Evolutionary conservation across 2,329 filamentous ascomycete species (phyloP).

Genomic region (Microsporum canis): DNA sequence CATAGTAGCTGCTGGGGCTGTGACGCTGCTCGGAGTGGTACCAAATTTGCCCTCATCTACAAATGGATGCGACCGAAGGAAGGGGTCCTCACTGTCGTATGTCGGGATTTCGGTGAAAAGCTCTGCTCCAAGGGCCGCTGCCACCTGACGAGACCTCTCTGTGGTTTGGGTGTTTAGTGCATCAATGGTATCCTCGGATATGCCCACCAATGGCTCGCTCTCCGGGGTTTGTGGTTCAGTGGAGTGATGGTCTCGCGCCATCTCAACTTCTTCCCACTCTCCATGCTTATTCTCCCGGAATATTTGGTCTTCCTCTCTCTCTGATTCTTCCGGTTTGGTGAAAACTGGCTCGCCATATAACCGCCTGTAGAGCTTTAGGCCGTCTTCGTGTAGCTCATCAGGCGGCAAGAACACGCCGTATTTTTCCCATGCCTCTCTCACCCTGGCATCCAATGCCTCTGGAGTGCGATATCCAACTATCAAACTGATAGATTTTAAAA

Average conservation of each 20-base stretch:
- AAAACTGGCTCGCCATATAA: conserved; percentile 60
- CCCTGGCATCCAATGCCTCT: conserved; percentile 32
- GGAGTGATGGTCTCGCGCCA: background rate
- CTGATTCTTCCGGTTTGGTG: conserved; percentile 12
- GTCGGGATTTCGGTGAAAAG: conserved; percentile 29
- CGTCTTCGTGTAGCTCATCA: conserved; percentile 56
- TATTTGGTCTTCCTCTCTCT: conserved; percentile 24
- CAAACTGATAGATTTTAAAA: conserved; percentile 21
- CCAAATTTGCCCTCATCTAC: conserved; percentile 64
- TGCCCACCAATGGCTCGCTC: background rate
- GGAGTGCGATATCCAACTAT: conserved; percentile 24
- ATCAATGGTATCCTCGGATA: background rate
- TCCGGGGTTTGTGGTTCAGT: background rate
- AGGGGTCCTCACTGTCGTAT: conserved; percentile 31
- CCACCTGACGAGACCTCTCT: conserved; percentile 1
- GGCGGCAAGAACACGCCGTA: conserved; percentile 69
- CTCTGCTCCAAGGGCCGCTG: conserved; percentile 14
- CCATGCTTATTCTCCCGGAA: conserved; percentile 30
- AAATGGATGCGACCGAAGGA: conserved; percentile 57
- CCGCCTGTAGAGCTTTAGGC: conserved; percentile 64
- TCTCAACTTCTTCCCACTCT: conserved; percentile 27
- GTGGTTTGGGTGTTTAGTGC: background rate
- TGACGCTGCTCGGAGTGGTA: conserved; percentile 60
- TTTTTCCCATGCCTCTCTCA: conserved; percentile 58
- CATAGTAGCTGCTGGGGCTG: conserved; percentile 60